Base-by-base conservation (phyloP, 2,329 filamentous ascomycete genomes). In the Parafenestella ontariensis region DNA sequence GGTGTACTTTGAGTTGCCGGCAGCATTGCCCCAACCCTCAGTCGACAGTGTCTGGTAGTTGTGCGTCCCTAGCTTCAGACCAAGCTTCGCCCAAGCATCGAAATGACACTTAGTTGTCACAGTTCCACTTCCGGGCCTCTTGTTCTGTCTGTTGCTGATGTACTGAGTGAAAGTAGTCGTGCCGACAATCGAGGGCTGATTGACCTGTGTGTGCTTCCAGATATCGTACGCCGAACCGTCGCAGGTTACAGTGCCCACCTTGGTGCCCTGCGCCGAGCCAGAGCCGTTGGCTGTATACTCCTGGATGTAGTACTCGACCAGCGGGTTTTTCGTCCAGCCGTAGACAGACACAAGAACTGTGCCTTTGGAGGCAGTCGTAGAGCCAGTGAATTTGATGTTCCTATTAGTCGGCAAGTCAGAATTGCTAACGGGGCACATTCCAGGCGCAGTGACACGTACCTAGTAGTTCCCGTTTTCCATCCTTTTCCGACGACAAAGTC, bases 291-390 rank as follows among this genome's bases (percentile, higher is more conserved):
- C 76, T 13, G 80, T 77, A 61, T 82, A 79, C 39, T 79, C 79
- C 49, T 79, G 81, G 39, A 79, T 78, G 71, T 65, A 85, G 81
- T 78, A 82, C 77, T 73, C 84, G 81, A 70, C 47, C 10, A 70
- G 52, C 8, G 81, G 81, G 66, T 77, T 78, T 2, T 68, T 76
- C 4, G 80, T 82, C 82, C 84, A 87, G 28, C 83, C 83, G 61
- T 86, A 86, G 34, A 86, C 70, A 24, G 69, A 66, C 33, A 72
- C 65, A 23, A 70, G 63, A 21, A 69, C 68, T 1, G 69, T 71
- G 34, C 70, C 70, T 4, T 64, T 43, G 1, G 29, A 51, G 20
- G 66, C 59, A 24, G 41, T 45, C 6, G 68, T 71, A 33, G 66
- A 65, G 23, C 70, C 68, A n/a, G 51, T 26, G 52, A 71, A 71